Conservation (phyloP, 257 asterid genomes). For the Solanum clarkiae region DNA sequence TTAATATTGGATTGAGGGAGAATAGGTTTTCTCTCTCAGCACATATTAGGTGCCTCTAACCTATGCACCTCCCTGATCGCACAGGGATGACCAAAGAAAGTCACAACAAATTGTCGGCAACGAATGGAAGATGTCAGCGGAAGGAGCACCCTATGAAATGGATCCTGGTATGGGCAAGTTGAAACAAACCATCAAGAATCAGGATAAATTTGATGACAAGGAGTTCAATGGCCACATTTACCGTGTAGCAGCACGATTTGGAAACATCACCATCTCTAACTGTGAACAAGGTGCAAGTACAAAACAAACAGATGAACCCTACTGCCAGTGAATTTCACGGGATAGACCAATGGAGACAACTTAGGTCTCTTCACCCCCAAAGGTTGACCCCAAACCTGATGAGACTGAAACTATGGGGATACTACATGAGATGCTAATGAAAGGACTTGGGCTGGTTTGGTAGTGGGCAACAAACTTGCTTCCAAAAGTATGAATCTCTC, state of each 20-base stretch:
- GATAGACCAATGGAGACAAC: not conserved
- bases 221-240: not conserved
- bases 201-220: not conserved
- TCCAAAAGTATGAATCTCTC: not conserved
- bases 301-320: not conserved
- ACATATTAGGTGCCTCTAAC: not conserved
- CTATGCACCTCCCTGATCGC: not conserved
- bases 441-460: not conserved
- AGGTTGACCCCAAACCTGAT: not conserved
- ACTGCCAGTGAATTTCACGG: not conserved
- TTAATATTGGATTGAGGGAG: not conserved
- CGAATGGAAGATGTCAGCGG: not conserved
- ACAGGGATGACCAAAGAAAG: not conserved
- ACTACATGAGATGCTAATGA: not conserved
- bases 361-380: not conserved
- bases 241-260: not conserved
- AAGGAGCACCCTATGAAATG: not conserved
- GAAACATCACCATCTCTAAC: not conserved
- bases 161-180: not conserved
- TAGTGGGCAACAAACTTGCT: not conserved
- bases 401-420: not conserved
- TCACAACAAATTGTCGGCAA: not conserved
- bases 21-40: not conserved
- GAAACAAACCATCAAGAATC: not conserved
- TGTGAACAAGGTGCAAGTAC: not conserved